These are phyloP conservation scores for Scenedesmus sp. DNA, from an alignment of 163 green algal genomes.

Conservation along the genomic window DNA sequence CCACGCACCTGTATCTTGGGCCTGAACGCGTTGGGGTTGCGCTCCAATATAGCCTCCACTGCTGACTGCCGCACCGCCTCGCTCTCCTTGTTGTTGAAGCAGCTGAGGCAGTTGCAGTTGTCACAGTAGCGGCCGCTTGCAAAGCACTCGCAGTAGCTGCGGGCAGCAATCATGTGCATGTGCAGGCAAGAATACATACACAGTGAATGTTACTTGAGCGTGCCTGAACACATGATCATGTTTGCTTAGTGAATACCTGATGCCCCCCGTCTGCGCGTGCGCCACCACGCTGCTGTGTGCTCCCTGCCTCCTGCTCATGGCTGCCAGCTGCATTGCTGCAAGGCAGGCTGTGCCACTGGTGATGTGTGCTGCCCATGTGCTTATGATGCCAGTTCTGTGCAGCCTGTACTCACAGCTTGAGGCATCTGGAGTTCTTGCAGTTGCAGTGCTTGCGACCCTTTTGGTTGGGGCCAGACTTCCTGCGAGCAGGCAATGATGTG, in stretches of 20 bases:
- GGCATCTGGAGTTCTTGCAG: slow-evolving; percentile 97
- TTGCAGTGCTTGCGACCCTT: slow-evolving; percentile 86
- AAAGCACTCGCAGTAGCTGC: slow-evolving; percentile 99
- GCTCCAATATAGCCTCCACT: slow-evolving; percentile 95
- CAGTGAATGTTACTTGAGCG: not conserved
- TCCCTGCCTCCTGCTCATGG: not conserved
- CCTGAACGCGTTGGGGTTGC: slow-evolving; percentile 98
- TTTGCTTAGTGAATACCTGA: not conserved
- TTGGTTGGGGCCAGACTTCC: not conserved
- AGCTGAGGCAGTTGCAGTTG: slow-evolving; percentile 97
- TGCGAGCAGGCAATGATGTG: not conserved
- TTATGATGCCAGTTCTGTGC: not conserved
- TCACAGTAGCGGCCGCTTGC: slow-evolving; percentile 95
- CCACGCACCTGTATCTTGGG: slow-evolving; percentile 87
- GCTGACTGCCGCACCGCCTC: slow-evolving; percentile 87
- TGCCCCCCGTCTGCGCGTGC: not conserved
- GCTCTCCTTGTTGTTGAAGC: slow-evolving; percentile 94
- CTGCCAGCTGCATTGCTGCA: not conserved
- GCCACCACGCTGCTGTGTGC: not conserved
- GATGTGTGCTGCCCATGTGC: not conserved
- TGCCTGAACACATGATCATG: not conserved
- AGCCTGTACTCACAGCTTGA: slow-evolving; percentile 90
- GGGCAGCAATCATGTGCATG: not conserved
- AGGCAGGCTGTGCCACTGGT: not conserved
- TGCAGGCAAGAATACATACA: not conserved